Evolutionary conservation across 768 basidiomycete genomes (phyloP), one percentile per base, ranked within the genome.

Genomic region (Serpula lacrymans): DNA sequence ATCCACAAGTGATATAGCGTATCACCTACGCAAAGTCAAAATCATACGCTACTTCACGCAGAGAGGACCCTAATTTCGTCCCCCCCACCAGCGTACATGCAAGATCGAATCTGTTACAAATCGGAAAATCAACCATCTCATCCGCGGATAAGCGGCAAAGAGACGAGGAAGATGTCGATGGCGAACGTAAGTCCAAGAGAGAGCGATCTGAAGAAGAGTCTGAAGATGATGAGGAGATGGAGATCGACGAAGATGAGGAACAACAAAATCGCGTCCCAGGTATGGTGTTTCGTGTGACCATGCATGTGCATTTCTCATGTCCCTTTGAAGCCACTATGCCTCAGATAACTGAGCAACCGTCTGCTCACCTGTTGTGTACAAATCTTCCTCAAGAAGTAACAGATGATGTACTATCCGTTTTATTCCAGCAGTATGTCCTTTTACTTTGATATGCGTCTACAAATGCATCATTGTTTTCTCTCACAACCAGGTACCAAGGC

Each of bases 301-400:
- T 49, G 51, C 50, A 49, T 52, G 45, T 51, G 46, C 50, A 5
- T 27, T 16, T 25, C 63, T 66, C 59, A 68, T 53, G 48, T 45
- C 35, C 30, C 38, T 36, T 46, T 53, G 42, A 52, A 65, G 62
- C 23, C 37, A 50, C 64, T 38, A 62, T 78, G 45, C 78, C 78
- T 25, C 65, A 68, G 33, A 64, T 70, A 33, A 67, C 66, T 29
- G 76, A 78, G 39, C 74, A 74, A 37, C 77, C 77, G 39, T 78
- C 81, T 23, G 65, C 76, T 33, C 72, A 81, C 32, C 63, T 93
- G 40, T 65, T 85, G 40, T 89, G 88, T 63, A 82, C 87, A 41
- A 94, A 94, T 62, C 70, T 97, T 16, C 93, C 93, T 0, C 80
- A 86, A 58, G 92, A 96, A 61, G 89, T 93, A 34, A 90, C 86